phyloP scores from a whole-genome alignment of 73 alveolate genomes.

The Symbiodinium pilosum region DNA sequence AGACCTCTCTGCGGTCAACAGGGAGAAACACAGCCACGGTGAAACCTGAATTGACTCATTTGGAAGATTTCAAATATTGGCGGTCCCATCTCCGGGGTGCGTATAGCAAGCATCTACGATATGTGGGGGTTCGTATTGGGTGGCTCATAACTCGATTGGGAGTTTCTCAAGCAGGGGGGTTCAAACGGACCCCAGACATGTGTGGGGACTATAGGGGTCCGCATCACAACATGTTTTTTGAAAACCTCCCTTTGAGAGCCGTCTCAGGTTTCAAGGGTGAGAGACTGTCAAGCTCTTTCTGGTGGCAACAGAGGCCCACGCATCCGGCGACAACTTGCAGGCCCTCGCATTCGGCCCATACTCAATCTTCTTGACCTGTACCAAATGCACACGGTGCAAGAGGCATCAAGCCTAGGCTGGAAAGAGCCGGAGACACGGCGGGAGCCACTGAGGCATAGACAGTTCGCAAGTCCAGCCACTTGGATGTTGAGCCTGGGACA shows the following conservation, averaged over 20 bases:
- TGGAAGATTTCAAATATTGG: background rate
- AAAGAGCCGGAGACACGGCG: background rate
- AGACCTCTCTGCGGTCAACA: conserved; percentile 40
- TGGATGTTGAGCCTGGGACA: background rate
- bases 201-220: too few species aligned
- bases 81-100: background rate
- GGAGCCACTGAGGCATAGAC: background rate
- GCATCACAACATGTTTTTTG: too few species aligned
- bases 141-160: too few species aligned
- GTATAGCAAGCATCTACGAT: background rate
- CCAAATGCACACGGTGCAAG: background rate
- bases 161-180: too few species aligned
- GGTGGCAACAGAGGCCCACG: background rate
- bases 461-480: background rate
- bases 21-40: conserved; percentile 47
- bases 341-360: conserved; percentile 28
- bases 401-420: too few species aligned
- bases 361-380: conserved; percentile 1
- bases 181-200: too few species aligned
- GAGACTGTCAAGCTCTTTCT: too few species aligned
- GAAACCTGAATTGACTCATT: background rate
- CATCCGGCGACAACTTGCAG: conserved; percentile 18
- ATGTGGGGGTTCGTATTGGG: background rate
- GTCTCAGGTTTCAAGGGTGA: too few species aligned
- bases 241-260: too few species aligned